Evolutionary conservation across 2,329 filamentous ascomycete species (phyloP).

Genomic region (Thermoascus crustaceus): DNA sequence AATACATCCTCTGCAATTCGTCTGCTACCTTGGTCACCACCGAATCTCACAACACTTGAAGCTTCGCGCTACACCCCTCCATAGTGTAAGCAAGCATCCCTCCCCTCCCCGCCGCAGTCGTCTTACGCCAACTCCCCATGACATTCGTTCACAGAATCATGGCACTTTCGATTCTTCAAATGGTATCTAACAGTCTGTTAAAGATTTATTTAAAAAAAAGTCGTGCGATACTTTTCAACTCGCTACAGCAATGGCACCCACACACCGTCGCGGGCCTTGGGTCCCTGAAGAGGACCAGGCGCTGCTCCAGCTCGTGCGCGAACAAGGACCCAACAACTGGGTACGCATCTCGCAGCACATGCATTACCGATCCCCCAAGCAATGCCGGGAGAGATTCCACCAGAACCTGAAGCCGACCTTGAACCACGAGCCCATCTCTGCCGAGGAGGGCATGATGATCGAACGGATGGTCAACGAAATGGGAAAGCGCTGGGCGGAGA

Average conservation of each 20-base stretch:
- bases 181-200: background rate
- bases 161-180: background rate
- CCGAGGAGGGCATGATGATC: constrained; percentile 64
- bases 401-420: constrained; percentile 78
- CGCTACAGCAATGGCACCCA: constrained; percentile 29
- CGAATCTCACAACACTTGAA: no score
- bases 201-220: background rate
- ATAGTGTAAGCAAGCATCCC: no score
- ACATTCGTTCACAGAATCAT: no score
- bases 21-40: no score
- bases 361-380: constrained; percentile 75
- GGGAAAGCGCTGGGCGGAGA: constrained; percentile 89
- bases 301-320: constrained; percentile 61
- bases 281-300: constrained; percentile 65
- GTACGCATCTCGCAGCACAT: constrained; percentile 73
- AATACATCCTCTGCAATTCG: no score
- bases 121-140: no score
- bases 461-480: constrained; percentile 67
- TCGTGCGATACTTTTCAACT: constrained; percentile 1
- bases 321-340: constrained; percentile 78
- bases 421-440: constrained; percentile 64
- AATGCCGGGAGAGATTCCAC: constrained; percentile 89
- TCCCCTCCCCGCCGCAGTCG: no score
- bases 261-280: constrained; percentile 73
- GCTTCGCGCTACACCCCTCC: no score